Evolutionary conservation across 2,329 filamentous ascomycete genomes (phyloP).

Genomic region (Nothophoma quercina): DNA sequence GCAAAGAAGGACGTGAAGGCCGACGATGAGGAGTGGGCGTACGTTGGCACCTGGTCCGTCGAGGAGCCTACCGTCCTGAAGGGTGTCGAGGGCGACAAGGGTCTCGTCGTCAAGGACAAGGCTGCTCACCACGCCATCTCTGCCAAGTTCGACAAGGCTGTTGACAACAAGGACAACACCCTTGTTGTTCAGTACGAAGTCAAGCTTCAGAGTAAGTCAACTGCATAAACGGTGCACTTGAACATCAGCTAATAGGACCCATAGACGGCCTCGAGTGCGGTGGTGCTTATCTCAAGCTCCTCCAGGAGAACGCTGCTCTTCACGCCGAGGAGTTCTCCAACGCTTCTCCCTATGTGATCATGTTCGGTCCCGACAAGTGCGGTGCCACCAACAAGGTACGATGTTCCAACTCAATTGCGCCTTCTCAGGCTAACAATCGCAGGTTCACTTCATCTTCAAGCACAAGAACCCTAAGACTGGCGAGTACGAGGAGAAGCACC

Average conservation of each 20-base stretch:
- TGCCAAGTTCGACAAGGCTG: conserved; percentile 94
- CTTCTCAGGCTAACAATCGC: conserved; percentile 26
- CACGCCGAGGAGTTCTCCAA: conserved; percentile 98
- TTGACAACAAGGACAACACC: conserved; percentile 96
- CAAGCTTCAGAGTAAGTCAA: conserved; percentile 89
- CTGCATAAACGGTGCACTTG: background rate
- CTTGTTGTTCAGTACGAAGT: conserved; percentile 99
- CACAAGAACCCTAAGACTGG: conserved; percentile 99
- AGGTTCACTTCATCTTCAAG: conserved; percentile 95
- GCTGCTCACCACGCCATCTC: conserved; percentile 99
- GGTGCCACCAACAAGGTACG: conserved; percentile 96
- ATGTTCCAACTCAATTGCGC: background rate
- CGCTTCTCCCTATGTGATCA: conserved; percentile 96
- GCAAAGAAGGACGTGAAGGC: conserved; percentile 91
- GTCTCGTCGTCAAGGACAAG: conserved; percentile 96
- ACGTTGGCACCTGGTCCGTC: conserved; percentile 94
- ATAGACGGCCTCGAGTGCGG: conserved; percentile 93
- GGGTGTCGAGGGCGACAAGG: conserved; percentile 94
- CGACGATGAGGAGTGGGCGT: conserved; percentile 89
- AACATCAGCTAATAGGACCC: conserved; percentile 40
- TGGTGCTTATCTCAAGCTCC: conserved; percentile 98
- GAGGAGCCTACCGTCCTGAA: conserved; percentile 92
- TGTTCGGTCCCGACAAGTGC: conserved; percentile 99
- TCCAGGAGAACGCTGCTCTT: conserved; percentile 96
- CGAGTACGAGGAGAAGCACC: conserved; percentile 99